phyloP scores from a whole-genome alignment of 2,329 filamentous ascomycete species.

The Colletotrichum sp. region DNA sequence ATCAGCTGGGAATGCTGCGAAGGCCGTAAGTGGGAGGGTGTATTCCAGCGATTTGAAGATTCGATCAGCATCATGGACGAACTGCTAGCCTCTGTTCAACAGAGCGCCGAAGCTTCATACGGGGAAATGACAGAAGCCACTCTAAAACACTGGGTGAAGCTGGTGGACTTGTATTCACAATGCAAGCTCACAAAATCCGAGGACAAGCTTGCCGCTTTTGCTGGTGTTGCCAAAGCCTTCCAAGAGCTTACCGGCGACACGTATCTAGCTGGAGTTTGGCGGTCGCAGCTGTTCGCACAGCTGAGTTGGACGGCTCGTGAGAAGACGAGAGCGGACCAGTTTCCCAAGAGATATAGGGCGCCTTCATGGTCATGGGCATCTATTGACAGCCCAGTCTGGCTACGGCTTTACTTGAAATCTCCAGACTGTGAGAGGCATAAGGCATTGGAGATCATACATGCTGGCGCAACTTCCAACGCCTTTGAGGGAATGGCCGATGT shows the following conservation, averaged over 20 bases:
- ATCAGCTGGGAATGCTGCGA: neutral
- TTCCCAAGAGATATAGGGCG: neutral
- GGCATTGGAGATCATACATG: neutral
- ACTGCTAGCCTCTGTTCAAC: neutral
- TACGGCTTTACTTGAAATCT: fast-evolving
- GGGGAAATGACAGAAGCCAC: neutral
- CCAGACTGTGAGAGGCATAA: fast-evolving
- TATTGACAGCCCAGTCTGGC: neutral
- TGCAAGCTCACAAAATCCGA: neutral
- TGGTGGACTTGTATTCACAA: neutral
- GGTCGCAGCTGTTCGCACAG: neutral
- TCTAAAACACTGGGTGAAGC: neutral
- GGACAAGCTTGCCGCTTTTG: neutral
- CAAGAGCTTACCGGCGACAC: neutral
- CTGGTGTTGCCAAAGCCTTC: neutral
- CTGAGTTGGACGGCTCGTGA: neutral
- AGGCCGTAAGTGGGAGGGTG: neutral
- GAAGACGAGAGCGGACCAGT: no score
- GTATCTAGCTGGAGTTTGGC: neutral
- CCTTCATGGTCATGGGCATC: neutral
- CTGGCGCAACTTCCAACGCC: neutral
- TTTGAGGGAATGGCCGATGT: neutral
- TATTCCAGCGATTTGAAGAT: fast-evolving
- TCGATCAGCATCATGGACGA: neutral
- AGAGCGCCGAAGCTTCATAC: neutral